phyloP scores from a whole-genome alignment of 257 asterid species.

The Gentiana straminea region DNA sequence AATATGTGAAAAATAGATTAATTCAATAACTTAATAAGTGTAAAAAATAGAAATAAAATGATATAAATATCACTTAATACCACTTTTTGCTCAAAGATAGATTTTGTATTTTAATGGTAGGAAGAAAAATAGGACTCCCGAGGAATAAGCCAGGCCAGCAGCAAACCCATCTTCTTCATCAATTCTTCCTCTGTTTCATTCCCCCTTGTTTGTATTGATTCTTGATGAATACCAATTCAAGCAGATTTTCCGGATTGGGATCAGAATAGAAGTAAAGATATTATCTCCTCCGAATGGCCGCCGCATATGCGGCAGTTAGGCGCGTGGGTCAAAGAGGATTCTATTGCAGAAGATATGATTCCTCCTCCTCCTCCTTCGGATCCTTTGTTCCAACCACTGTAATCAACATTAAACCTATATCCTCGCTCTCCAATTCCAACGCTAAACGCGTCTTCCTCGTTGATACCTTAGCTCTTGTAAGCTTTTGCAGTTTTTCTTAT shows the following conservation, averaged over 20 bases:
- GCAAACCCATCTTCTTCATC: background rate
- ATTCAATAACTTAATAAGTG: too few relatives aligned
- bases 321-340: constrained; percentile 12
- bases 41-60: too few relatives aligned
- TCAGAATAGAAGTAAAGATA: background rate
- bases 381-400: constrained; percentile 3
- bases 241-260: background rate
- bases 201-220: background rate
- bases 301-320: constrained; percentile 17
- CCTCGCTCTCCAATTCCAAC: constrained; percentile 39
- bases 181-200: background rate
- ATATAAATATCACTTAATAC: too few relatives aligned
- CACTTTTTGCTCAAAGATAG: too few relatives aligned
- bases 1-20: too few relatives aligned
- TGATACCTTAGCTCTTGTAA: constrained; percentile 85
- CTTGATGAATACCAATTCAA: background rate
- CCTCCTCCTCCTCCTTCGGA: background rate
- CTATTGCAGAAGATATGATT: constrained; percentile 3
- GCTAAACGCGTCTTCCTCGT: constrained; percentile 68
- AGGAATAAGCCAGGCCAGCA: background rate
- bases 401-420: constrained; percentile 29
- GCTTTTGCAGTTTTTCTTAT: background rate
- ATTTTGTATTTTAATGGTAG: too few relatives aligned
- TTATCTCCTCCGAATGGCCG: constrained; percentile 4
- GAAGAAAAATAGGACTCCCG: background rate